Evolutionary conservation across 2,329 filamentous ascomycete species (phyloP).

Genomic region (Fusarium proliferatum): DNA sequence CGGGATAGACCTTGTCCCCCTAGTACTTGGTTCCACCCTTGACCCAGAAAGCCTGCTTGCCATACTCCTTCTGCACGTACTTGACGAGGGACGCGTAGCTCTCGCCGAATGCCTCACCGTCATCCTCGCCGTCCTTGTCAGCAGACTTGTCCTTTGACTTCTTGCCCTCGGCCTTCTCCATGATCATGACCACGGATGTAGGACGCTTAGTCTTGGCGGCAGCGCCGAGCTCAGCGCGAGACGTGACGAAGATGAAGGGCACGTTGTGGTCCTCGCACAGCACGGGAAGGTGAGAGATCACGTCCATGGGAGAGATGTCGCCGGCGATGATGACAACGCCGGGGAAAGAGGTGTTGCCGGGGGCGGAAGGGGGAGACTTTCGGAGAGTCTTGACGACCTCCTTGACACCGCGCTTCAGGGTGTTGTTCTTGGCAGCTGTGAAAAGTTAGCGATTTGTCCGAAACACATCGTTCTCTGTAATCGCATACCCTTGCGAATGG

Average conservation of each 20-base stretch:
- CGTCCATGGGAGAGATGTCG: conserved; percentile 98
- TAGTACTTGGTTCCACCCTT: conserved; percentile 51
- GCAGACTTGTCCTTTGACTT: conserved; percentile 59
- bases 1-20: not conserved
- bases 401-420: conserved; percentile 97
- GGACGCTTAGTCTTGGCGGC: conserved; percentile 96
- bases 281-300: conserved; percentile 97
- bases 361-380: conserved; percentile 82
- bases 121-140: conserved; percentile 59
- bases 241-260: conserved; percentile 94
- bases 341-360: conserved; percentile 71
- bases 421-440: conserved; percentile 91
- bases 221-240: conserved; percentile 91
- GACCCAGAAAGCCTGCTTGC: conserved; percentile 65
- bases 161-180: conserved; percentile 64
- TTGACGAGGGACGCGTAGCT: conserved; percentile 74
- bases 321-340: conserved; percentile 91
- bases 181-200: conserved; percentile 94
- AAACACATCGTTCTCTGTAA: not conserved
- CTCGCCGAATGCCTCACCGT: conserved; percentile 70
- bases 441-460: conserved; percentile 27
- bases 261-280: conserved; percentile 98
- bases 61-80: conserved; percentile 73
- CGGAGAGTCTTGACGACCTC: conserved; percentile 98
- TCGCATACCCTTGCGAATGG: conserved; percentile 64